Base-by-base conservation (phyloP, 2,329 filamentous ascomycete species). In the Phyllosticta citriasiana region DNA sequence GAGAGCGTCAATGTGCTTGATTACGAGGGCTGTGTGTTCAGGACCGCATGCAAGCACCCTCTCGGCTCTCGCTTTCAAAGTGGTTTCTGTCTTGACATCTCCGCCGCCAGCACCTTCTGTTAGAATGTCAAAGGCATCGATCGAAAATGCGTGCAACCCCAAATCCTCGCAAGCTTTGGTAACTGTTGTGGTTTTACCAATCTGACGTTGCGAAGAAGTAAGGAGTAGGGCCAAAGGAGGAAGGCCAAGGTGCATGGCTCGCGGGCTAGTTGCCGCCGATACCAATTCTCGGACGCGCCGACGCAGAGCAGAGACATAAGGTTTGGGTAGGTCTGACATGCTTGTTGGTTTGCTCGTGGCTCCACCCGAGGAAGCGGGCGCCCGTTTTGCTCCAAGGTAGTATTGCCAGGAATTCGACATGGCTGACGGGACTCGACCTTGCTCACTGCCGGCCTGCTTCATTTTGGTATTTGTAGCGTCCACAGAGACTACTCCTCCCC, bases 31-130 rank as follows among this genome's bases (percentile, higher is more conserved):
- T 55, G 92, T 97, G 69, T 84, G 89, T 66, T 91, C 87, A 0
- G 91, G 75, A 0, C 94, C 94, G 70, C 94, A 97, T 66, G 87
- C 88, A 72, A 97, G 86, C 7, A 91, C 94, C 62, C 94, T 84
- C 64, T 96, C 94, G 1, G 91, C 89, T 57, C 94, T 84, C 3
- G 89, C 90, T 70, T 94, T 88, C 16, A 99, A 78, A 66, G 96
- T 89, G 0, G 89, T 92, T 70, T 97, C 93, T 0, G 92, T 96
- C 75, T 97, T 97, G 27, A 96, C 88, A 70, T 99, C 94, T 60
- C 89, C 88, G 8, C 90, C 90, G 59, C 91, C 91, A 0, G 88
- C 88, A 14, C 91, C 90, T 72, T 97, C 93, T n/a, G 91, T 93
- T 4, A 96, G 79, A 52, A 99, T 90, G 68, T 99, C 94, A 68